Evolutionary conservation across 2,329 filamentous ascomycete genomes (phyloP).

Genomic region (Fusarium sp.): DNA sequence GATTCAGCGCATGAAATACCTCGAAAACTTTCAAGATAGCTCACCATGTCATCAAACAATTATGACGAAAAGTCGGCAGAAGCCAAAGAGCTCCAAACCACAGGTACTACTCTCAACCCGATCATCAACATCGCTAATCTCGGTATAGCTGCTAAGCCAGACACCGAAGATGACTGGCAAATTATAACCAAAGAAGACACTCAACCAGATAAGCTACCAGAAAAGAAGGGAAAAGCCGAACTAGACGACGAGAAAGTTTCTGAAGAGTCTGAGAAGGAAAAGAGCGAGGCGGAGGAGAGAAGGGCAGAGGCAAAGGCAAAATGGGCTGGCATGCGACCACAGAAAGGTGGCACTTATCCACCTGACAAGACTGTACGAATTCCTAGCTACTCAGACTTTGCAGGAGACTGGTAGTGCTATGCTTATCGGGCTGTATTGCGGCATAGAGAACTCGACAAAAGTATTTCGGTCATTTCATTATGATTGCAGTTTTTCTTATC

Average conservation of each 20-base stretch:
- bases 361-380: background rate
- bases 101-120: background rate
- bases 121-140: background rate
- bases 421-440: no score
- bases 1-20: fast-evolving
- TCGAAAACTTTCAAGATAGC: fast-evolving
- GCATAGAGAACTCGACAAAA: no score
- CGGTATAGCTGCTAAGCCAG: background rate
- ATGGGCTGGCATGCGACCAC: background rate
- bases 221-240: background rate
- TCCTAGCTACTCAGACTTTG: slow-evolving; percentile 2
- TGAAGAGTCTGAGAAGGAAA: background rate
- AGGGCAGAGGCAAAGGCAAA: background rate
- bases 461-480: no score
- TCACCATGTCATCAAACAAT: background rate
- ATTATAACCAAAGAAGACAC: background rate
- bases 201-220: fast-evolving
- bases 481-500: no score
- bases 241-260: fast-evolving
- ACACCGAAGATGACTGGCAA: slow-evolving; percentile 18
- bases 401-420: background rate
- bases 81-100: fast-evolving
- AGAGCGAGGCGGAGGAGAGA: background rate
- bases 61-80: background rate
- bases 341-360: background rate